Conservation (phyloP, 768 basidiomycete genomes). For the Tricholomella constricta region DNA sequence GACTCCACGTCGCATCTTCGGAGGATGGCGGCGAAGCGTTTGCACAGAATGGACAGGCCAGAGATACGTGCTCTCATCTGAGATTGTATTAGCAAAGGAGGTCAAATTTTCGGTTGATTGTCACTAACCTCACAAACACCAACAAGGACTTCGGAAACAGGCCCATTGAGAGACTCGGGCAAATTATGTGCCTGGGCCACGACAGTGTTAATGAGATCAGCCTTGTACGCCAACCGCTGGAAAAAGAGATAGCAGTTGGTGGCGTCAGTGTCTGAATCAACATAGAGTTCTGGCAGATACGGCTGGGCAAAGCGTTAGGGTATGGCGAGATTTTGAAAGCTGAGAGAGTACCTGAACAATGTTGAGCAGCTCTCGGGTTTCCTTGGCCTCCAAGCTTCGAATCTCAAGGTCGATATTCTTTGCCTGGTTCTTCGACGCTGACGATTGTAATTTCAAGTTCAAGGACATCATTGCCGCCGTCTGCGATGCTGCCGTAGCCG, state of each 20-base stretch:
- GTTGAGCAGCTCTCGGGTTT: conserved; percentile 74
- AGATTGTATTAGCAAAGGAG: conserved; percentile 3
- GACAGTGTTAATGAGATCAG: conserved; percentile 81
- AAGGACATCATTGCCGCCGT: conserved; percentile 93
- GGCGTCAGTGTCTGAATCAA: conserved; percentile 87
- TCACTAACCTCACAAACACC: conserved; percentile 85
- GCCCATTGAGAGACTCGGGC: conserved; percentile 80
- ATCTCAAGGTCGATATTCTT: conserved; percentile 89
- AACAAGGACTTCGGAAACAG: conserved; percentile 85
- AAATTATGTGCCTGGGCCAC: conserved; percentile 83
- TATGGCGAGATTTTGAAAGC: background rate
- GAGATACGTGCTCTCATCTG: conserved; percentile 86
- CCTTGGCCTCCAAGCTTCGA: conserved; percentile 79
- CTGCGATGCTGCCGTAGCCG: conserved; percentile 81
- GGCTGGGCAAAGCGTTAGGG: conserved; percentile 50
- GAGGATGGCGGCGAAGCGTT: conserved; percentile 86
- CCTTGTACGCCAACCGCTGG: conserved; percentile 83
- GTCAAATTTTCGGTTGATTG: background rate
- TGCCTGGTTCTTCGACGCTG: conserved; percentile 88
- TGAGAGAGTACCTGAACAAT: conserved; percentile 71
- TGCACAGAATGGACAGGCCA: conserved; percentile 79
- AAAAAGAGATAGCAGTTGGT: conserved; percentile 92
- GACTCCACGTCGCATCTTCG: conserved; percentile 79
- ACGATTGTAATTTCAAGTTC: conserved; percentile 91
- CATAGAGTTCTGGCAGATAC: conserved; percentile 88